Percentiles rank a stretch among this genome's conserved stretches.
Conservation (phyloP, 225 moss, liverwort and hornwort genomes). For the Anthoceros angustus region DNA sequence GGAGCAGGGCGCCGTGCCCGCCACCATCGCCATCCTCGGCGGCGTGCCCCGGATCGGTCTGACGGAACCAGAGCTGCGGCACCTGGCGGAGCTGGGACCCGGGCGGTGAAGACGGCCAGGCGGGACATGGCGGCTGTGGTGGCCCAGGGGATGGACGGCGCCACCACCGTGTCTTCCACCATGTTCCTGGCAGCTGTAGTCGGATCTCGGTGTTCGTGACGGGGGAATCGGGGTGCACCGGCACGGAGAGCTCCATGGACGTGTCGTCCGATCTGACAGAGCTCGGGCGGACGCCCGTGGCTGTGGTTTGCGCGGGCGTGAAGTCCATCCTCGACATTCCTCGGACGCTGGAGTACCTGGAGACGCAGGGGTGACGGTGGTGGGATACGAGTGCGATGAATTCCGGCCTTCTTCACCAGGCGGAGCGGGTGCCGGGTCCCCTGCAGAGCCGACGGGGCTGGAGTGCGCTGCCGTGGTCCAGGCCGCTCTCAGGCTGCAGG, state of each 20-base stretch:
- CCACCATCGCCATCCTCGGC: constrained; percentile 80
- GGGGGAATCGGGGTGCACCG: no score
- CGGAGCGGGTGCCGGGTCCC: constrained; percentile 92
- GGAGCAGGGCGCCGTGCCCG: constrained; percentile 66
- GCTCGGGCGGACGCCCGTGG: constrained; percentile 77
- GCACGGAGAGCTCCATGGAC: constrained; percentile 30
- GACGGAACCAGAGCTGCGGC: constrained; percentile 49
- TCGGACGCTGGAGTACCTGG: constrained; percentile 87
- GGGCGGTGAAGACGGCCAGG: constrained; percentile 59
- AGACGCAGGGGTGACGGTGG: constrained; percentile 90
- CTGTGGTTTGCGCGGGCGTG: constrained; percentile 86
- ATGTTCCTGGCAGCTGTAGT: no score
- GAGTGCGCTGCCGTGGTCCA: constrained; percentile 81
- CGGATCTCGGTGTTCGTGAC: no score
- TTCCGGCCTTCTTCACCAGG: constrained; percentile 85
- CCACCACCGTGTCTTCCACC: no score
- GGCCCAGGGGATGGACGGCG: constrained; percentile 11
- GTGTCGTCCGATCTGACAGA: constrained; percentile 87
- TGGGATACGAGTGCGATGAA: constrained; percentile 59
- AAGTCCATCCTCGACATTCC: constrained; percentile 94
- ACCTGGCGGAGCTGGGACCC: constrained; percentile 49
- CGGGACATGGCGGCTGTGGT: constrained; percentile 90
- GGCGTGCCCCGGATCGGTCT: constrained; percentile 83
- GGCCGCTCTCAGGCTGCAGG: constrained; percentile 29
- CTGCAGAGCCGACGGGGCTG: constrained; percentile 51